These are phyloP conservation scores for Trichoderma atroviride DNA, from an alignment of 2,329 filamentous ascomycete species.

Conservation along the genomic window DNA sequence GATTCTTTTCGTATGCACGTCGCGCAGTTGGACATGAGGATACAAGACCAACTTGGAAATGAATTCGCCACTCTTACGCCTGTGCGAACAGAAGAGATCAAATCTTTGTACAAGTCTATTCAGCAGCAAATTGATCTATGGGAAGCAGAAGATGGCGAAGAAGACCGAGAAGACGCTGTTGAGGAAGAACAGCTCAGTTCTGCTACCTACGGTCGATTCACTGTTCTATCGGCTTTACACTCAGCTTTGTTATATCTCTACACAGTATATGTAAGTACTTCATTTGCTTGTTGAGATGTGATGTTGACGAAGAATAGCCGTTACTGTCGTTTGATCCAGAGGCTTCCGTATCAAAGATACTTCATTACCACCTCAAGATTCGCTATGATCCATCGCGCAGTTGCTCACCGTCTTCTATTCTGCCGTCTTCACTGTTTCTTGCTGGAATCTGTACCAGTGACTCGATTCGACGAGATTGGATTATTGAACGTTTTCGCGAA, in stretches of 20 bases:
- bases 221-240: neutral
- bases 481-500: neutral
- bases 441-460: neutral
- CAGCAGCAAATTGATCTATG: neutral
- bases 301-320: neutral
- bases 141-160: neutral
- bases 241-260: neutral
- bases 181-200: neutral
- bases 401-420: neutral
- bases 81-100: slow-evolving; percentile 1
- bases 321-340: neutral
- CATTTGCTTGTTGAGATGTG: neutral
- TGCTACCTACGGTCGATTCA: neutral
- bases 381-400: neutral
- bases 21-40: neutral
- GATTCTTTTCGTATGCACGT: slow-evolving; percentile 4
- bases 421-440: neutral
- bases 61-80: neutral
- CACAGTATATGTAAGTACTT: neutral
- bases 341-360: neutral
- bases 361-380: neutral
- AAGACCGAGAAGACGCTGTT: neutral
- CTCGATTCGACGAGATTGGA: neutral
- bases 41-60: neutral
- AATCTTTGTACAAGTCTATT: neutral